Conservation (phyloP, 805 yeast species). For the Metschnikowia similis region DNA sequence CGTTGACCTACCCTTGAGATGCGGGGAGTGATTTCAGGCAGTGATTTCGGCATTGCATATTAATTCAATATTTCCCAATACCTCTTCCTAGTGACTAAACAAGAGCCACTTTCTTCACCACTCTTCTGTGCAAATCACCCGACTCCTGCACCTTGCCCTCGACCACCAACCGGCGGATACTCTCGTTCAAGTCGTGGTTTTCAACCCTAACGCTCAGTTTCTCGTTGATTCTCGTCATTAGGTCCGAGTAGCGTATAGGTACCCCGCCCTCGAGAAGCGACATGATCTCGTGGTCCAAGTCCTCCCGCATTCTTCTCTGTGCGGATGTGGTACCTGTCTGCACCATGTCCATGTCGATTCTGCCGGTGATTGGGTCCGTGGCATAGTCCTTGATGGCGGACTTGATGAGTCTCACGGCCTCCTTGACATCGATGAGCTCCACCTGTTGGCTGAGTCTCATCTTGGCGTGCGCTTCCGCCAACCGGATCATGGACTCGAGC, state of each 20-base stretch:
- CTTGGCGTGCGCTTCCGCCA: slow-evolving; percentile 95
- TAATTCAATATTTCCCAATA: too few relatives aligned
- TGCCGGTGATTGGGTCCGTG: slow-evolving; percentile 94
- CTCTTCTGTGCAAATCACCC: slow-evolving; percentile 71
- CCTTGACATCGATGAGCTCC: slow-evolving; percentile 76
- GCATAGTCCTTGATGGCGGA: slow-evolving; percentile 97
- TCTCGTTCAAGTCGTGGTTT: slow-evolving; percentile 64
- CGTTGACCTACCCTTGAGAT: too few relatives aligned
- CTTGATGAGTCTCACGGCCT: slow-evolving; percentile 88
- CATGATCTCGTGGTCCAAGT: slow-evolving; percentile 59
- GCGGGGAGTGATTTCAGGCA: not conserved
- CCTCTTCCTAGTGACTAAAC: slow-evolving; percentile 1
- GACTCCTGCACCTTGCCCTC: slow-evolving; percentile 66
- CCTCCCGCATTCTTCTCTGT: slow-evolving; percentile 74
- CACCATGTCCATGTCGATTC: slow-evolving; percentile 94
- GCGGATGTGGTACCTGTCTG: slow-evolving; percentile 93
- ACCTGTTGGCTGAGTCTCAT: slow-evolving; percentile 78
- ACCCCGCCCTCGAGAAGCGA: slow-evolving; percentile 47
- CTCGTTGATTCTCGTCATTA: slow-evolving; percentile 62
- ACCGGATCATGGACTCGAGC: slow-evolving; percentile 89
- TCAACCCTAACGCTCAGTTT: slow-evolving; percentile 63
- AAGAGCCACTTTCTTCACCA: slow-evolving; percentile 36
- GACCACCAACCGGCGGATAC: slow-evolving; percentile 59
- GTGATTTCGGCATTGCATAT: too few relatives aligned
- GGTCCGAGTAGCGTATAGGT: slow-evolving; percentile 53